These are phyloP conservation scores for Magnusiomyces paraingens DNA, from an alignment of 1,139 yeast species.

Conservation along the genomic window DNA sequence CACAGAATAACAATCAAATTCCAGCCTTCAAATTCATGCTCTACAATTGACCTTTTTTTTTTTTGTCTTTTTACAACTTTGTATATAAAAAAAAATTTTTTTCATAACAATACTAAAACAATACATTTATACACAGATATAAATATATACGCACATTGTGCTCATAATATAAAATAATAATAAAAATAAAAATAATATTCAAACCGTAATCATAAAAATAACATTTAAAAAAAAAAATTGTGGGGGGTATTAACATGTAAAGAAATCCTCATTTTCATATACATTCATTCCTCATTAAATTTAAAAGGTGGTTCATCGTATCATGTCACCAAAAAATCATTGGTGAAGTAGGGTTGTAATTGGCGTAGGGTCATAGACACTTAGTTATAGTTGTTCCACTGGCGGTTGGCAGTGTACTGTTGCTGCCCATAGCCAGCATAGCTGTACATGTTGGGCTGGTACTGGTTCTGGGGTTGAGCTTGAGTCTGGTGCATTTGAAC, in stretches of 20 bases:
- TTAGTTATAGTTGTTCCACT: conserved; percentile 14
- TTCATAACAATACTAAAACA: no score
- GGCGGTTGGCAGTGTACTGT: conserved; percentile 19
- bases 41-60: no score
- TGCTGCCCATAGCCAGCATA: conserved; percentile 32
- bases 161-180: neutral
- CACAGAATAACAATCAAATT: no score
- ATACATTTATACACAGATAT: neutral
- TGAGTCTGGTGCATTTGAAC: conserved; percentile 16
- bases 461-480: conserved; percentile 18
- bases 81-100: no score
- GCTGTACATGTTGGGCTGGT: conserved; percentile 28
- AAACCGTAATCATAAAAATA: neutral
- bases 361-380: neutral
- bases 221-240: neutral
- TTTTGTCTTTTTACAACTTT: no score
- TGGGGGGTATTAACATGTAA: no score
- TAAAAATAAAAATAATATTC: neutral
- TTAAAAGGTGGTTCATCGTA: neutral
- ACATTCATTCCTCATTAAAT: neutral
- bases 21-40: no score
- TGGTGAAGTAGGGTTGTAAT: neutral
- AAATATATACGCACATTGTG: neutral
- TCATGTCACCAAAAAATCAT: neutral
- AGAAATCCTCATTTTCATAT: no score